phyloP scores from a whole-genome alignment of 495 filamentous ascomycete species.

The Hypoxylon lienhwacheense region DNA sequence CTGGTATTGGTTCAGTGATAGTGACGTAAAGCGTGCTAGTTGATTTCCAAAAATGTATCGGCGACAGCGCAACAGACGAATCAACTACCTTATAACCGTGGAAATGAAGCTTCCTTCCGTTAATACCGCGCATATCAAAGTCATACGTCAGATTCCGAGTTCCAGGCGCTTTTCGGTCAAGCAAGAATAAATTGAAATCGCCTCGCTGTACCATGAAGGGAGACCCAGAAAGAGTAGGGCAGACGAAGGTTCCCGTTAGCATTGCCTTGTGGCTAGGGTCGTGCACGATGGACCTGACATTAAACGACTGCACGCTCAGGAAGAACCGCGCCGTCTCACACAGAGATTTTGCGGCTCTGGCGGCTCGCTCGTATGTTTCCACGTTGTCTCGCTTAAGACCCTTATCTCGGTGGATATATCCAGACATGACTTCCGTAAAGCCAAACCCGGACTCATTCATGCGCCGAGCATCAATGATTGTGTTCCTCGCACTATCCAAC shows the following conservation, averaged over 20 bases:
- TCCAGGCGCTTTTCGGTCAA: slow-evolving; percentile 56
- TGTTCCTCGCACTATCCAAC: slow-evolving; percentile 41
- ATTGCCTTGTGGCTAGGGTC: slow-evolving; percentile 56
- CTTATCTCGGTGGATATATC: slow-evolving; percentile 57
- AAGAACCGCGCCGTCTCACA: slow-evolving; percentile 62
- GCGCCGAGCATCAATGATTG: slow-evolving; percentile 48
- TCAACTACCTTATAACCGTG: slow-evolving; percentile 66
- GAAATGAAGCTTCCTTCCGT: slow-evolving; percentile 57
- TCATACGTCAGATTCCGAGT: slow-evolving; percentile 63
- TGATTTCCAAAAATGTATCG: slow-evolving; percentile 59
- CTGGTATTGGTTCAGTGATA: slow-evolving; percentile 44
- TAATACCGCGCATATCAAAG: slow-evolving; percentile 58
- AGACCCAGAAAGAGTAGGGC: slow-evolving; percentile 55
- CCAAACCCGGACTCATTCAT: slow-evolving; percentile 53
- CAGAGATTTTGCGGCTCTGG: slow-evolving; percentile 52
- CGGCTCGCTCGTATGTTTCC: slow-evolving; percentile 59
- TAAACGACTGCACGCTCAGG: slow-evolving; percentile 59
- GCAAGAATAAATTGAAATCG: slow-evolving; percentile 60
- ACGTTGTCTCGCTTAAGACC: slow-evolving; percentile 49
- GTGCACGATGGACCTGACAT: slow-evolving; percentile 46
- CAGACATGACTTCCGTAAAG: slow-evolving; percentile 67
- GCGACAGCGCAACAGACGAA: slow-evolving; percentile 58
- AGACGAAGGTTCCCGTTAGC: slow-evolving; percentile 65
- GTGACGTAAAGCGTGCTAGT: slow-evolving; percentile 66
- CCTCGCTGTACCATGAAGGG: slow-evolving; percentile 64